phyloP scores from a whole-genome alignment of 2,329 filamentous ascomycete genomes.

The Aurifilum marmelostoma region DNA sequence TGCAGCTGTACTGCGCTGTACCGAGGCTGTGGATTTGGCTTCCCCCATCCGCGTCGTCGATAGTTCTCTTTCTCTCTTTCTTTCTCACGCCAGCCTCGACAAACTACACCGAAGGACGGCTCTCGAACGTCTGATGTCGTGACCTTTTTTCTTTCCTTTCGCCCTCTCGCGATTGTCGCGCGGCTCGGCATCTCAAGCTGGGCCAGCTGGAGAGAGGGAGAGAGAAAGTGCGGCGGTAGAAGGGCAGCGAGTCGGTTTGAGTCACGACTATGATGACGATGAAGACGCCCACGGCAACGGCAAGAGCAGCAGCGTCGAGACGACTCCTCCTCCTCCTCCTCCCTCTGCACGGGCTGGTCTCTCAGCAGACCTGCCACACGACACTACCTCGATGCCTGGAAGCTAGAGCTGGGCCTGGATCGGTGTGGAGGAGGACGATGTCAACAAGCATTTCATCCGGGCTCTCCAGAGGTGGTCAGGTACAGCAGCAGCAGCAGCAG shows the following conservation, averaged over 20 bases:
- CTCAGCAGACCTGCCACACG: not conserved
- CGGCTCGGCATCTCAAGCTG: conserved; percentile 22
- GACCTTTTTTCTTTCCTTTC: conserved; percentile 1
- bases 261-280: not conserved
- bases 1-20: not conserved
- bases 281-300: conserved; percentile 16
- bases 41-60: not conserved
- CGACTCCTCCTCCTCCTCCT: no score
- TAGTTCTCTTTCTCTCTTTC: not conserved
- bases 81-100: conserved; percentile 2
- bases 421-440: not conserved
- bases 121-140: conserved; percentile 19
- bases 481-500: not conserved
- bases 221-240: not conserved
- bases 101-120: not conserved
- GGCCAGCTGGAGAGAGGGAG: conserved; percentile 8
- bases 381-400: not conserved
- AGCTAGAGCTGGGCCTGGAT: not conserved
- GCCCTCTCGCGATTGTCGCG: conserved; percentile 17
- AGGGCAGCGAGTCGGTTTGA: not conserved
- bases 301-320: not conserved
- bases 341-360: not conserved
- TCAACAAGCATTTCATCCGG: not conserved
- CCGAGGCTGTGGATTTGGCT: conserved; percentile 11
- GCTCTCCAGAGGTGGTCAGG: not conserved